Evolutionary conservation across 345 rosid genomes (phyloP), one percentile per base, ranked within the genome.

Genomic region (Boechera retrofracta): DNA sequence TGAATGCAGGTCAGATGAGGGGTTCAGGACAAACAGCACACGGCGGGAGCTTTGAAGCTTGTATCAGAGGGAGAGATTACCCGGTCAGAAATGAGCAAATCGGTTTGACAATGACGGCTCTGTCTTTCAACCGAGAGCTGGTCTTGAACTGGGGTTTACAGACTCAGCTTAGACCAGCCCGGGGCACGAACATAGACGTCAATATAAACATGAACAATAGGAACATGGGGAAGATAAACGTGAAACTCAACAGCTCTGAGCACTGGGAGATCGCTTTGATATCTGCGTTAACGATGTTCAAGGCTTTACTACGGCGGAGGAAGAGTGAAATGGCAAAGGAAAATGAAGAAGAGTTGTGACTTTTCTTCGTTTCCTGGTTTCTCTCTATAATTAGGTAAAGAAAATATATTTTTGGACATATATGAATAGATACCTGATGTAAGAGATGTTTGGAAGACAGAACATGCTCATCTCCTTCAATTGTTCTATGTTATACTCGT

Each of bases 31-130:
- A 69, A 47, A 82, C 86, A 79, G 97, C 94, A 21, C 85, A 85
- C 24, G 97, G 97, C 44, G 97, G 94, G 73, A 86, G 86, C 74
- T 24, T 91, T 24, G 97, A 88, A 78, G 98, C 90, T 26, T 83
- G 80, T 11, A 39, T 92, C 33, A 84, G 90, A 85, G 99, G 98
- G 80, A 82, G 82, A 59, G 94, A 92, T 76, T 91, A 86, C 84
- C 99, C 96, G 2, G 83, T 86, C 75, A 88, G 85, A 83, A 85
- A 82, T 47, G 96, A 89, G 29, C 83, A 71, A 32, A 74, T 84
- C 36, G 83, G 87, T 63, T 59, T 95, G 64, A 78, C 87, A 18
- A 77, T 88, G 85, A 79, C 94, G 4, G 90, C 87, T 51, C 83
- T 92, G 11, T 87, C 98, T 61, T 86, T 70, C 65, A 87, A 91